Conservation (phyloP, 805 yeast species). For the Zygosaccharomyces bisporus region DNA sequence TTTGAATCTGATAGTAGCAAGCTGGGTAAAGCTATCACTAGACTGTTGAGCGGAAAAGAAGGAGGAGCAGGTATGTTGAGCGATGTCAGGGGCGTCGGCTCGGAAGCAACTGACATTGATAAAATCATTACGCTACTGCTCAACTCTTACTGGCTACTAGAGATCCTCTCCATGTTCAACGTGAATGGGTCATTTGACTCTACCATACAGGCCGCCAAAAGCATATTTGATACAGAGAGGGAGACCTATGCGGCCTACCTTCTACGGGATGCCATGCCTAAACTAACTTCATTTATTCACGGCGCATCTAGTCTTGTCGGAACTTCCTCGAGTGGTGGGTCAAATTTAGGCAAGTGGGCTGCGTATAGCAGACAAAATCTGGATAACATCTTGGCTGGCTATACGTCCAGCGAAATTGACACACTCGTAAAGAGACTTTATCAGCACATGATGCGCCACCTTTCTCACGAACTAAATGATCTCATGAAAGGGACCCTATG, state of each 20-base stretch:
- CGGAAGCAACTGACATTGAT: conserved; percentile 29
- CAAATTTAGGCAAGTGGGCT: conserved; percentile 54
- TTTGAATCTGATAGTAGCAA: conserved; percentile 13
- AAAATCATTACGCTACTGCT: conserved; percentile 47
- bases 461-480: conserved; percentile 31
- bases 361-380: conserved; percentile 60
- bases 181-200: conserved; percentile 21
- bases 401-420: conserved; percentile 56
- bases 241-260: conserved; percentile 46
- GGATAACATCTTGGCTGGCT: conserved; percentile 51
- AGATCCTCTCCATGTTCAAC: conserved; percentile 34
- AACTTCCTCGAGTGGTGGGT: conserved; percentile 30
- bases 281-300: conserved; percentile 58
- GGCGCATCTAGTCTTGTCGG: conserved; percentile 54
- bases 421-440: conserved; percentile 53
- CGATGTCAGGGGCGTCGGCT: conserved; percentile 3
- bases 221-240: conserved; percentile 33
- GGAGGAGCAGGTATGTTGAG: conserved; percentile 7
- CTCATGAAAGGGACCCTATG: conserved; percentile 43
- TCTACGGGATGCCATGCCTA: conserved; percentile 57
- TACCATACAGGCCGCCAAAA: conserved; percentile 24
- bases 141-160: conserved; percentile 51
- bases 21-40: conserved; percentile 11
- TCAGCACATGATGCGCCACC: conserved; percentile 54
- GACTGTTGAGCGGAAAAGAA: conserved; percentile 9